Base-by-base conservation (phyloP, 257 asterid genomes). In the Perilla frutescens region DNA sequence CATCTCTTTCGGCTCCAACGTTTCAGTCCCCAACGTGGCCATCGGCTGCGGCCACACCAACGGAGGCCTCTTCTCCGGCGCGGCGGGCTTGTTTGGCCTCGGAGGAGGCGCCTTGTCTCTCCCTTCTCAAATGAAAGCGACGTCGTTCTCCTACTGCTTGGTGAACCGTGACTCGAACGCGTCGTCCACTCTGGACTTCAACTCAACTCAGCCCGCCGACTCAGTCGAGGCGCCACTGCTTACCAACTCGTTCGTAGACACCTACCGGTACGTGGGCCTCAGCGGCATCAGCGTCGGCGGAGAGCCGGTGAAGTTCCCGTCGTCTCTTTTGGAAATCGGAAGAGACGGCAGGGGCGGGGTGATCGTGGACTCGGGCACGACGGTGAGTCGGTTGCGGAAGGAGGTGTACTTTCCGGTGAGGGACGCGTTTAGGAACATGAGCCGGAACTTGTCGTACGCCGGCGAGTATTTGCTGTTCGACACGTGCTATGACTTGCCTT, bases 351-450 rank as follows among this genome's bases (percentile, higher is more conserved):
- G 80, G 11, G 97, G 97, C 1, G 98, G 98, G 1, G 86, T 91
- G 69, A 89, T 93, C 54, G 84, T 93, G 0, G 98, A 93, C 73
- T 93, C 98, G 4, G 97, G 98, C 3, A 93, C 98, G 59, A 91
- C 97, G 56, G 90, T 93, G 76, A 91, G 96, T 5, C 81, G 97
- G 86, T 57, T 91, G 14, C 81, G 72, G 74, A 29, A 79, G 37
- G 81, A 47, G 57, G 97, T 89, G 2, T 91, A 93, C 66, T 36
- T 12, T 26, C 1, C 82, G 5, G 32, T 91, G 61, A 81, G 97
- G 2, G 88, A 88, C 56, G 66, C 88, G 7, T 93, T 93, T 81
- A 76, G 60, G 66, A 26, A 58, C 13, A 4, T 56, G 84, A 72
- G 72, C 3, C 65, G 10, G 81, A 41, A 73, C 64, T 13, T 93